Base-by-base conservation (phyloP, 768 basidiomycete genomes). In the Termitomyces sp. region DNA sequence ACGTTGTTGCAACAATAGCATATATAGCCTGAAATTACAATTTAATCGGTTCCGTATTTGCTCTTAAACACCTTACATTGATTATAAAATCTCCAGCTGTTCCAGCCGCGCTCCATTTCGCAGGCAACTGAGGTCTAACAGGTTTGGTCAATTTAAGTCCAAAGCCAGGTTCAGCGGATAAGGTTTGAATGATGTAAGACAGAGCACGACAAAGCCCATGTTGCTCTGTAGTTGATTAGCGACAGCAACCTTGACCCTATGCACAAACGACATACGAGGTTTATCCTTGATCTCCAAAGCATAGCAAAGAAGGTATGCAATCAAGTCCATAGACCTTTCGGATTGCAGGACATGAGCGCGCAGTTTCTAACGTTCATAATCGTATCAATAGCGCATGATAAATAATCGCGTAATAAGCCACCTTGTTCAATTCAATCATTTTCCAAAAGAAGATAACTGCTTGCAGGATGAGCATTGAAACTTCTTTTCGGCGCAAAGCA, bases 241-340 rank as follows among this genome's bases (percentile, higher is more conserved):
- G 33, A 55, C 38, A 44, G 36, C 57, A 13, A 64, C 28, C 33
- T 16, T 26, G 2, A 44, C 20, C 16, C 49, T 32, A 48, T n/a
- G 56, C 13, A 35, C 10, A 65, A 49, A 10, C 20, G 55, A 72
- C 86, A 69, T 68, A 96, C 94, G 86, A 61, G 94, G 90, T 73
- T 93, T 93, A 68, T 98, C 95, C 72, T 97, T 97, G 68, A 94
- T 86, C 61, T 95, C 93, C 30, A 97, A 77, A 51, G 84, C 84
- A 69, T 89, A 89, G 65, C 89, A 88, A 14, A 97, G 73, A 38
- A 96, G 80, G 70, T 91, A 88, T 0, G 83, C 89, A 30, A 93
- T 75, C 4, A 95, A 68, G 66, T 95, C 90, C 70, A 84, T 85
- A 2, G 84, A 84, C 69, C 83, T 87, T 38, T 93, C 91, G 2